Evolutionary conservation across 2,329 filamentous ascomycete species (phyloP).

Genomic region (Aspergillus sp.): DNA sequence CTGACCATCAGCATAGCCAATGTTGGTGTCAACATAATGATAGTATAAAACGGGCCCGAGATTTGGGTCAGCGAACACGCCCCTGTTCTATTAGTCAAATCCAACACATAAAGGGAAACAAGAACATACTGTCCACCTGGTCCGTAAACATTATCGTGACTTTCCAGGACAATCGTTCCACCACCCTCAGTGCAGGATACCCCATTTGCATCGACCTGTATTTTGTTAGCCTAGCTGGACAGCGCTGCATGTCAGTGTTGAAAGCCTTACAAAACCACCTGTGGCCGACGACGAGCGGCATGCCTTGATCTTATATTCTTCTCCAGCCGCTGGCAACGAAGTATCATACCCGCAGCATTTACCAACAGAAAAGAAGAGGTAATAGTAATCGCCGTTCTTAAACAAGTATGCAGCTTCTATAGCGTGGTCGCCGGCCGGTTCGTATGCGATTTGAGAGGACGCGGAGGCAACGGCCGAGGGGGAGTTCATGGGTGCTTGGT

Average conservation of each 20-base stretch:
- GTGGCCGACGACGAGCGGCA: conserved; percentile 57
- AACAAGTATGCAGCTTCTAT: conserved; percentile 60
- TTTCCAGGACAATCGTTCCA: conserved; percentile 61
- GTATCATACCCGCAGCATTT: conserved; percentile 61
- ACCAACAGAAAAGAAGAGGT: conserved; percentile 63
- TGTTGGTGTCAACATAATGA: conserved; percentile 58
- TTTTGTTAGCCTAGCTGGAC: neutral
- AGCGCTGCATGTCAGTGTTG: neutral
- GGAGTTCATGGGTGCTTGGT: conserved; percentile 54
- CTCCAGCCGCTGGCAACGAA: conserved; percentile 52
- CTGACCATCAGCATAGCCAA: conserved; percentile 52
- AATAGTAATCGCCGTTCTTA: conserved; percentile 58
- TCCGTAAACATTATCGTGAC: conserved; percentile 57
- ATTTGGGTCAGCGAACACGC: conserved; percentile 31
- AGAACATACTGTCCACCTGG: conserved; percentile 61
- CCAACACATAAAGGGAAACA: neutral
- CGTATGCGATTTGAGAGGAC: conserved; percentile 55
- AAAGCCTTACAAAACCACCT: conserved; percentile 51
- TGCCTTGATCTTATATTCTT: conserved; percentile 67
- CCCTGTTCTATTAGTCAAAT: conserved; percentile 21
- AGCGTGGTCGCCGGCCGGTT: conserved; percentile 52
- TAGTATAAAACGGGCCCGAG: conserved; percentile 61
- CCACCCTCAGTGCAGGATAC: conserved; percentile 55
- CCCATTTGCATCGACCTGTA: conserved; percentile 53
- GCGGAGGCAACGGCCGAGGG: conserved; percentile 32